These are phyloP conservation scores for Letharia lupina DNA, from an alignment of 495 filamentous ascomycete genomes.

Conservation along the genomic window DNA sequence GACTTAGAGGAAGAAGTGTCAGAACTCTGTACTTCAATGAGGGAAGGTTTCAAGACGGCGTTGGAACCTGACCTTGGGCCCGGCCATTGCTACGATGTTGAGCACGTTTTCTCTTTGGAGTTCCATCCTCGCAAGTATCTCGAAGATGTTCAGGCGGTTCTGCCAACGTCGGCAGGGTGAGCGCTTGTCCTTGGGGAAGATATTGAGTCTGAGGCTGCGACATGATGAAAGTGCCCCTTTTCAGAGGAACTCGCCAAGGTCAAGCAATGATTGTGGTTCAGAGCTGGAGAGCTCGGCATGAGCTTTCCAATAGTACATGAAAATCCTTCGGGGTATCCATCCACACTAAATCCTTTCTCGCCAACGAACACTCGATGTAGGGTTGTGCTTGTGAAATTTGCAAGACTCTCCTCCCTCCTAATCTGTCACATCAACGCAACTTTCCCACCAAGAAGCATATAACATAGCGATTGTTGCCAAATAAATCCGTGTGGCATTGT, in stretches of 20 bases:
- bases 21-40: background rate
- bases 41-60: background rate
- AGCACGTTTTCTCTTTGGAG: background rate
- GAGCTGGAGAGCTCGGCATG: background rate
- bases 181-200: background rate
- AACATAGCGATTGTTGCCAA: too few relatives aligned
- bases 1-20: background rate
- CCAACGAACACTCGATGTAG: too few relatives aligned
- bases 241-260: background rate
- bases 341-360: background rate
- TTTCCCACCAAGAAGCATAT: too few relatives aligned
- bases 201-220: background rate
- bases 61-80: background rate
- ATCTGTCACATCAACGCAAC: too few relatives aligned
- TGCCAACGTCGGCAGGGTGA: background rate
- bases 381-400: too few relatives aligned
- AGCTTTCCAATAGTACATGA: background rate
- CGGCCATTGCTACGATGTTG: background rate
- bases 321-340: background rate
- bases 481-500: too few relatives aligned
- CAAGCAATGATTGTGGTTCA: background rate
- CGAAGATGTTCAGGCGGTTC: background rate
- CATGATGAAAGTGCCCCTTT: background rate
- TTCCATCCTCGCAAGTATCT: conserved; percentile 2
- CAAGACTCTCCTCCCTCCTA: too few relatives aligned